A percentile compares a stretch with the other conserved stretches of the same genome.
Evolutionary conservation across 352 stramenopile species (phyloP).

Genomic region (Globisporangium solare): DNA sequence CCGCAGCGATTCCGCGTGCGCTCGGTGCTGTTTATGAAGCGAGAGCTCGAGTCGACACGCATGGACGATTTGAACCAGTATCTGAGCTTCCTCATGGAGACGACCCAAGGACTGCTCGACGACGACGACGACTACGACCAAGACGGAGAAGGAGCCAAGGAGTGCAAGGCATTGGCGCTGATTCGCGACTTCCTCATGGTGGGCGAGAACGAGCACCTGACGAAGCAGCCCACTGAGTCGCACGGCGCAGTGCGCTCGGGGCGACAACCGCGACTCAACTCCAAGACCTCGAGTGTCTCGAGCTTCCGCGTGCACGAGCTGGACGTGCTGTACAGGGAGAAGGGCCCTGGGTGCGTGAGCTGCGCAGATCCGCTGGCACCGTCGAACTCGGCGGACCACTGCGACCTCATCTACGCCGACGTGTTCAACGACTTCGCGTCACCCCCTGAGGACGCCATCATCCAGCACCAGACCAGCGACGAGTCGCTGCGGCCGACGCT

Average conservation of each 20-base stretch:
- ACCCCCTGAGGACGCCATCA: slow-evolving; percentile 48
- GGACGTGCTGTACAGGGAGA: slow-evolving; percentile 42
- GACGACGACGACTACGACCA: slow-evolving; percentile 48
- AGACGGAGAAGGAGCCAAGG: slow-evolving; percentile 11
- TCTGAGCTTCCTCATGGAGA: slow-evolving; percentile 59
- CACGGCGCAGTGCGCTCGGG: slow-evolving; percentile 2
- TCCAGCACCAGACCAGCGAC: slow-evolving; percentile 41
- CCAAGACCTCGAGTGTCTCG: slow-evolving; percentile 29
- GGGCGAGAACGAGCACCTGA: slow-evolving; percentile 29
- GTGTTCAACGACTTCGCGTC: slow-evolving; percentile 52
- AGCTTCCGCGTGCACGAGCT: slow-evolving; percentile 59
- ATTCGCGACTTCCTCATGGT: slow-evolving; percentile 70
- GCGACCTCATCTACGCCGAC: slow-evolving; percentile 39
- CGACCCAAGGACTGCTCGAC: slow-evolving; percentile 54
- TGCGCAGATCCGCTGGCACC: slow-evolving; percentile 1
- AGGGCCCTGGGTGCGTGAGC: slow-evolving; percentile 6
- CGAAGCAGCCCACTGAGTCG: slow-evolving; percentile 8
- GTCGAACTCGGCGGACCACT: slow-evolving; percentile 15
- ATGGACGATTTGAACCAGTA: slow-evolving; percentile 67
- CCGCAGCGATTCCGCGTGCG: slow-evolving; percentile 50
- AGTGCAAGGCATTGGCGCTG: slow-evolving; percentile 39
- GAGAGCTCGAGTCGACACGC: slow-evolving; percentile 45
- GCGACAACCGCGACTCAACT: slow-evolving; percentile 20
- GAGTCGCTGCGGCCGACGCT: slow-evolving; percentile 3
- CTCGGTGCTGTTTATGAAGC: slow-evolving; percentile 42